These are phyloP conservation scores for Logfia minima DNA, from an alignment of 129 eudicot genomes.

Conservation along the genomic window DNA sequence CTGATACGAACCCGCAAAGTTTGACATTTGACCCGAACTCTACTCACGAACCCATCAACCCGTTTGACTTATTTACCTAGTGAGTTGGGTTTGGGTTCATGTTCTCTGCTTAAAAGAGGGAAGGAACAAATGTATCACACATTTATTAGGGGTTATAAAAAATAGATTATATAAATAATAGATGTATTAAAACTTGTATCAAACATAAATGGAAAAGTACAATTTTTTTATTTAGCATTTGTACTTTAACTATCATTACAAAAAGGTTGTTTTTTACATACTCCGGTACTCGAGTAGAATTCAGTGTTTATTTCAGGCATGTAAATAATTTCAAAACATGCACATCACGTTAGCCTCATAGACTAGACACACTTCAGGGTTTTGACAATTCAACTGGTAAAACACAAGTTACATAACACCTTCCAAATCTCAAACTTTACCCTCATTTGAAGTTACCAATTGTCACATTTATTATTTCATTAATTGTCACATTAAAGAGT, in stretches of 20 bases:
- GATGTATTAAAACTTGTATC: too few species aligned
- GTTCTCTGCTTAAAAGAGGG: too few species aligned
- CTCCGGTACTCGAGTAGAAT: neutral
- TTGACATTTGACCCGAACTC: too few species aligned
- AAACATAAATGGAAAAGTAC: too few species aligned
- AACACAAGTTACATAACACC: neutral
- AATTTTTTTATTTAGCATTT: too few species aligned
- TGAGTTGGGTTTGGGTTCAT: too few species aligned
- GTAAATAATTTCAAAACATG: neutral
- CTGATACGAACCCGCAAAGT: neutral
- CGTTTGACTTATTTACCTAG: neutral
- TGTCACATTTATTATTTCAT: conserved; percentile 13
- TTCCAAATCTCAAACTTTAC: neutral
- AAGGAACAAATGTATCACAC: too few species aligned
- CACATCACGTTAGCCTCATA: too few species aligned
- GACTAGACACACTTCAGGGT: too few species aligned
- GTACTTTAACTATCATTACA: neutral
- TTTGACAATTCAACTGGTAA: neutral
- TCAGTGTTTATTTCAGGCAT: neutral
- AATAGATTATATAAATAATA: too few species aligned
- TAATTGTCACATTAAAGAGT: conserved; percentile 1
- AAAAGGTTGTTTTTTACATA: neutral
- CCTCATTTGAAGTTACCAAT: neutral
- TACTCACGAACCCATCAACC: neutral
- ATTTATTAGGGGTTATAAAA: too few species aligned